Conservation (phyloP, 345 rosid species). For the Excoecaria agallocha region DNA sequence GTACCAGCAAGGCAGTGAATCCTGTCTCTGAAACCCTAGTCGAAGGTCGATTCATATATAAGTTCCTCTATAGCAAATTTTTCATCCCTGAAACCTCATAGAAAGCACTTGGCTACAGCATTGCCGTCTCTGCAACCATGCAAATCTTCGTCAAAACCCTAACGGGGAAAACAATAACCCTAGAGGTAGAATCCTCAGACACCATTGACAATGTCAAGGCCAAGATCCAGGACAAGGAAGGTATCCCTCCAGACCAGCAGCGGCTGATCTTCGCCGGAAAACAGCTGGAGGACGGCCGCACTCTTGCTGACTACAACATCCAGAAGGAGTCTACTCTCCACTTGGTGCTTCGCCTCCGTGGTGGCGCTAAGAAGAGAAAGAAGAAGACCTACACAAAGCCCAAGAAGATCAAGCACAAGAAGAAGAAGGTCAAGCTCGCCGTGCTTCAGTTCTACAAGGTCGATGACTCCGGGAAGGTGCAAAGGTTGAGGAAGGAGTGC, state of each 20-base stretch:
- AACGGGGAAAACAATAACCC: conserved; percentile 35
- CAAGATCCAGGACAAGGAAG: conserved; percentile 38
- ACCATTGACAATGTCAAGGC: conserved; percentile 35
- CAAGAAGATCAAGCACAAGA: conserved; percentile 35
- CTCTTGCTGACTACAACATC: conserved; percentile 37
- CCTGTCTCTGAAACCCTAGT: conserved; percentile 10
- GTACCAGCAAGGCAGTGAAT: neutral
- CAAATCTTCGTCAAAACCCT: conserved; percentile 38
- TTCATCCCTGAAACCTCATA: neutral
- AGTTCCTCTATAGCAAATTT: neutral
- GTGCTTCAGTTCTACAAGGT: conserved; percentile 35
- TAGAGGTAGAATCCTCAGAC: conserved; percentile 34
- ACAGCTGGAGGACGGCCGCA: conserved; percentile 36
- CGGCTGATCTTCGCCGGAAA: conserved; percentile 34
- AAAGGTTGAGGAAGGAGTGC: conserved; percentile 33
- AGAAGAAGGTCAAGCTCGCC: conserved; percentile 37
- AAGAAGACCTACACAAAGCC: conserved; percentile 38
- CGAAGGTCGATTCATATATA: conserved; percentile 2
- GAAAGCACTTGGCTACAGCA: neutral
- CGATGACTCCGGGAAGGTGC: conserved; percentile 30
- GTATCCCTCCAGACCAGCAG: conserved; percentile 35
- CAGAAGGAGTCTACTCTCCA: conserved; percentile 36
- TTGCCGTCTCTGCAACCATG: conserved; percentile 4
- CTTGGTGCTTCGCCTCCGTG: conserved; percentile 32
- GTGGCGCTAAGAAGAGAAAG: conserved; percentile 36